Evolutionary conservation across 2,329 filamentous ascomycete genomes (phyloP).

Genomic region (Neonectria ditissima): DNA sequence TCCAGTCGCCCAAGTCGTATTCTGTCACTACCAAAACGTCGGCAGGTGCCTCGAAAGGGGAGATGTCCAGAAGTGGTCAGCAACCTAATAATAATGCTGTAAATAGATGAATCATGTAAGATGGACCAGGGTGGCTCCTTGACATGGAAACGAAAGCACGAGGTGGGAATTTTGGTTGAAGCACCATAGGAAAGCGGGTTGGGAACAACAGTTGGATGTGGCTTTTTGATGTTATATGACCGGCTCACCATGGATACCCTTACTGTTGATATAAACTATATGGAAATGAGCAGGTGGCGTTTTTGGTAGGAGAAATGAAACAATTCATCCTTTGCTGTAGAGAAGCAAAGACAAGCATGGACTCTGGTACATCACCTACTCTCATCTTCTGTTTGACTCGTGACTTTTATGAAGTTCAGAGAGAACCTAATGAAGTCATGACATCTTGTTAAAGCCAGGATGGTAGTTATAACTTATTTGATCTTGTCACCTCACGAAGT

Average conservation of each 20-base stretch:
- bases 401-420: not conserved
- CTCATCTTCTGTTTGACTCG: not conserved
- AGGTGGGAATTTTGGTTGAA: constrained; percentile 1
- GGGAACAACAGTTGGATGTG: constrained; percentile 27
- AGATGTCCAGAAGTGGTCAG: constrained; percentile 5
- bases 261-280: constrained; percentile 32
- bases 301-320: constrained; percentile 24
- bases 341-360: not conserved
- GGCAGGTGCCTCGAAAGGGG: constrained; percentile 15
- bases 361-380: not conserved
- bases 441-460: no score
- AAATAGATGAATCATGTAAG: constrained; percentile 25
- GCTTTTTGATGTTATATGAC: constrained; percentile 36
- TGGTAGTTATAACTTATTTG: no score
- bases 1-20: constrained; percentile 40
- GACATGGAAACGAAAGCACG: not conserved
- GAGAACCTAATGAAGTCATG: not conserved
- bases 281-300: constrained; percentile 38
- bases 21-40: constrained; percentile 27
- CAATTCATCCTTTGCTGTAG: not conserved
- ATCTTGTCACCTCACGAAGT: no score
- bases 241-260: constrained; percentile 42
- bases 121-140: not conserved
- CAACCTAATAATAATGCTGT: constrained; percentile 22
- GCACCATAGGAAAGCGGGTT: constrained; percentile 9